These are phyloP conservation scores for Rubus idaeus DNA, from an alignment of 306 rosid species.

Conservation along the genomic window DNA sequence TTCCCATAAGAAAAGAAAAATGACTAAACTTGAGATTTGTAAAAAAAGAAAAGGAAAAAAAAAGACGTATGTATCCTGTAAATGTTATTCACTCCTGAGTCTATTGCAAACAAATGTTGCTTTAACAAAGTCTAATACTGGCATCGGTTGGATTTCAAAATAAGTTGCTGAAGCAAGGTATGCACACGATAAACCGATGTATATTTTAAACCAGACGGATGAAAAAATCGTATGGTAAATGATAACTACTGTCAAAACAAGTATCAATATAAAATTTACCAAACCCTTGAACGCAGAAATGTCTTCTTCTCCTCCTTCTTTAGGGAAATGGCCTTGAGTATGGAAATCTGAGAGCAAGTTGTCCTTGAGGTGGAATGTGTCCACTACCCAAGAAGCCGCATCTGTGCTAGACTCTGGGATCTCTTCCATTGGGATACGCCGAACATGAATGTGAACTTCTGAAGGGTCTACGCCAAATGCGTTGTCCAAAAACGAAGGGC, in stretches of 20 bases:
- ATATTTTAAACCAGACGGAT: constrained; percentile 66
- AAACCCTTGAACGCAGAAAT: constrained; percentile 61
- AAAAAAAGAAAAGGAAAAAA: background rate
- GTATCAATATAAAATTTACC: constrained; percentile 40
- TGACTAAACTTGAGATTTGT: background rate
- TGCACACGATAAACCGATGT: constrained; percentile 67
- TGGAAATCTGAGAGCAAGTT: constrained; percentile 57
- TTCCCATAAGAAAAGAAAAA: background rate
- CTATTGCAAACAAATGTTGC: constrained; percentile 48
- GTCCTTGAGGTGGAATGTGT: constrained; percentile 55
- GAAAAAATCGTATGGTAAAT: constrained; percentile 63
- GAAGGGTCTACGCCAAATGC: constrained; percentile 90
- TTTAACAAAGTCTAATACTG: constrained; percentile 44
- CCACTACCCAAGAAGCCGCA: constrained; percentile 68
- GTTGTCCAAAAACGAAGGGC: constrained; percentile 87
- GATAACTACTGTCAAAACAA: constrained; percentile 54
- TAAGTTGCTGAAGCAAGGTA: constrained; percentile 74
- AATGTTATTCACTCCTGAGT: constrained; percentile 12
- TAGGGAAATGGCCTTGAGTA: constrained; percentile 65
- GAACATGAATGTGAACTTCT: constrained; percentile 84
- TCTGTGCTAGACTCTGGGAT: constrained; percentile 61
- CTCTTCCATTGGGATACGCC: constrained; percentile 56
- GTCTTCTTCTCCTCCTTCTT: constrained; percentile 42
- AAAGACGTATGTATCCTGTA: background rate
- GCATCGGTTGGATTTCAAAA: constrained; percentile 48